Conservation (phyloP, 495 filamentous ascomycete genomes). For the Podospora australis region DNA sequence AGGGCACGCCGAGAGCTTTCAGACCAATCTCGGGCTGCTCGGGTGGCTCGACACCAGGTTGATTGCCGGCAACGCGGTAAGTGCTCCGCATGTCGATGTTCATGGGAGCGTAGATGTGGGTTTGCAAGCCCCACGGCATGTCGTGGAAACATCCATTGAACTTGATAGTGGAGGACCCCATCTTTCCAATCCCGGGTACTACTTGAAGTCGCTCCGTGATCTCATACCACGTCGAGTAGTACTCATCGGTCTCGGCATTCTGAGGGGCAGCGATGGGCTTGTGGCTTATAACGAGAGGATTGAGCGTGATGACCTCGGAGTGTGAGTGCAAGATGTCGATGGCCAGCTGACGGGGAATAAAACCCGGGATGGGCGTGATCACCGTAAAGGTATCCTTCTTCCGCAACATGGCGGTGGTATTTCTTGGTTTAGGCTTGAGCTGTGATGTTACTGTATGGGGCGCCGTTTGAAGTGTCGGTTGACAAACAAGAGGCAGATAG, state of each 20-base stretch:
- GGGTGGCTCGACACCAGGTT: constrained; percentile 53
- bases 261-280: constrained; percentile 56
- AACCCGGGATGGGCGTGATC: constrained; percentile 43
- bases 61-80: constrained; percentile 52
- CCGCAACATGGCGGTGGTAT: constrained; percentile 33
- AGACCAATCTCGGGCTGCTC: constrained; percentile 52
- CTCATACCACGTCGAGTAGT: constrained; percentile 66
- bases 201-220: constrained; percentile 59
- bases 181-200: constrained; percentile 53
- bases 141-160: constrained; percentile 76
- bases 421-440: too few relatives aligned
- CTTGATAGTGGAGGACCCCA: constrained; percentile 55
- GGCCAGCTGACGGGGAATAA: constrained; percentile 42
- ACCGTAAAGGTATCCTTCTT: constrained; percentile 45
- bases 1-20: constrained; percentile 43
- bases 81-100: constrained; percentile 45
- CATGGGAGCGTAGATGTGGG: constrained; percentile 65
- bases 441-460: too few relatives aligned
- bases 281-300: constrained; percentile 65
- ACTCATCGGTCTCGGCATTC: constrained; percentile 61
- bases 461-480: too few relatives aligned
- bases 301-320: constrained; percentile 66
- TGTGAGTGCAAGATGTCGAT: constrained; percentile 49
- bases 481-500: too few relatives aligned
- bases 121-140: constrained; percentile 61